phyloP scores from a whole-genome alignment of 2,329 filamentous ascomycete species.

The Ophiostoma pallidulum region DNA sequence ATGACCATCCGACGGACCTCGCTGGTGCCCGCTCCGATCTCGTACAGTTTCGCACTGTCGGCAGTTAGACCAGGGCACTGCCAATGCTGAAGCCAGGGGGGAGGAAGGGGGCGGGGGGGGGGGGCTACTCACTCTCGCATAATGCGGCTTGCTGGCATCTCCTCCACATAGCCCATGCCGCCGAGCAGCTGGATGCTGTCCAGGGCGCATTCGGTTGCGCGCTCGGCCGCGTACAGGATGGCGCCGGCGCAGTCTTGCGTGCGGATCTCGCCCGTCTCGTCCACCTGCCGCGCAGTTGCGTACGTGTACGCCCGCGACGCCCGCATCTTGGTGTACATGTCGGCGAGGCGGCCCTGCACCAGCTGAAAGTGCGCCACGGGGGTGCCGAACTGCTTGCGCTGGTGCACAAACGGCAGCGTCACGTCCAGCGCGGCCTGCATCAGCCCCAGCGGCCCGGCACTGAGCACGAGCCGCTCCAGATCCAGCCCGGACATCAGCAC shows the following conservation, averaged over 20 bases:
- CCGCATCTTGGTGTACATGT: constrained; percentile 94
- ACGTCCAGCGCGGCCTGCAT: constrained; percentile 90
- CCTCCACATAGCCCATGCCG: constrained; percentile 92
- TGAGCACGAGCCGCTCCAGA: constrained; percentile 84
- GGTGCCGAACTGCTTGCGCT: constrained; percentile 75
- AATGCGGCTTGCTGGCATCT: constrained; percentile 81
- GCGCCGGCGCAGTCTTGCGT: constrained; percentile 93
- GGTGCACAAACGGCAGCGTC: constrained; percentile 78
- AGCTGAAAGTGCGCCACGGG: constrained; percentile 91
- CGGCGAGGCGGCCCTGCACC: constrained; percentile 83
- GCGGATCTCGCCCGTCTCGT: constrained; percentile 61
- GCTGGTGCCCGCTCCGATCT: constrained; percentile 93
- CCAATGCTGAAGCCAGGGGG: background rate
- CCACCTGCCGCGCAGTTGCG: constrained; percentile 66
- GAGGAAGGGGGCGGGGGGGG: background rate
- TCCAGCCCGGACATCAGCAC: constrained; percentile 97
- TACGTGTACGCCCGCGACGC: constrained; percentile 84
- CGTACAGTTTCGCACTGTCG: constrained; percentile 65
- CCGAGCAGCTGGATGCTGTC: constrained; percentile 90
- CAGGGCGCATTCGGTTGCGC: constrained; percentile 75
- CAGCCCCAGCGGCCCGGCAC: constrained; percentile 79
- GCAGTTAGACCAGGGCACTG: constrained; percentile 21
- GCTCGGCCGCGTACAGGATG: constrained; percentile 85
- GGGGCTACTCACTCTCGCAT: constrained; percentile 52
- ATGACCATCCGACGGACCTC: constrained; percentile 94